Evolutionary conservation across 2,329 filamentous ascomycete species (phyloP), one percentile per base, ranked within the genome.

Genomic region (Phaeosphaeriaceae sp.): DNA sequence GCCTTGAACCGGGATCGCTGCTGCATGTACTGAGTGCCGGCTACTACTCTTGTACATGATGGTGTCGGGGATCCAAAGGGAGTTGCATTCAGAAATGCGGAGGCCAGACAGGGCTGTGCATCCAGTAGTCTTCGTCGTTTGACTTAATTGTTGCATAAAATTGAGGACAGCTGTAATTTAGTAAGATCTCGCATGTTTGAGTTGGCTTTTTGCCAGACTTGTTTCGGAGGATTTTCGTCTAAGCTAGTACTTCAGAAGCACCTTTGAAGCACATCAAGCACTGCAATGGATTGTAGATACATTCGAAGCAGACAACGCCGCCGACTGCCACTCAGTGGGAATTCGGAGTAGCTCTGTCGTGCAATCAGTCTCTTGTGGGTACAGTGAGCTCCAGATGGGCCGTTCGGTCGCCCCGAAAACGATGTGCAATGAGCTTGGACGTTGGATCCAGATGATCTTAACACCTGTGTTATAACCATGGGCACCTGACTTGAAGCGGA

Each of bases 161-260:
- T 62, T 58, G 36, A 46, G 46, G 50, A 65, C 65, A 70, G 68
- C 68, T 36, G 59, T 36, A 64, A 66, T 65, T 60, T 64, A 60
- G 56, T 56, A 60, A 65, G 67, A 62, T 66, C 53, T 40, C 31
- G 33, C 24, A 22, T 53, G 48, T 65, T 33, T 58, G 54, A 58
- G 51, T 13, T 25, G 21, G 48, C 33, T 68, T 66, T 66, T 58
- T 65, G 57, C 61, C 61, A 61, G 54, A 51, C 50, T 47, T 9
- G 53, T 63, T 58, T 65, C 54, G 67, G 65, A 65, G 61, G 60
- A 48, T 56, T 62, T 52, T 53, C 47, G 54, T 51, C 58, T 61
- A 52, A 54, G 36, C 53, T 61, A 54, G 21, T 25, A 24, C 20
- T 11, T 24, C 7, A 22, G 22, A 47, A 47, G 21, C 22, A 47